Percentiles rank a stretch among this genome's conserved stretches.
Conservation (phyloP, 1,284 basidiomycete species). For the Moesziomyces globuligerus region DNA sequence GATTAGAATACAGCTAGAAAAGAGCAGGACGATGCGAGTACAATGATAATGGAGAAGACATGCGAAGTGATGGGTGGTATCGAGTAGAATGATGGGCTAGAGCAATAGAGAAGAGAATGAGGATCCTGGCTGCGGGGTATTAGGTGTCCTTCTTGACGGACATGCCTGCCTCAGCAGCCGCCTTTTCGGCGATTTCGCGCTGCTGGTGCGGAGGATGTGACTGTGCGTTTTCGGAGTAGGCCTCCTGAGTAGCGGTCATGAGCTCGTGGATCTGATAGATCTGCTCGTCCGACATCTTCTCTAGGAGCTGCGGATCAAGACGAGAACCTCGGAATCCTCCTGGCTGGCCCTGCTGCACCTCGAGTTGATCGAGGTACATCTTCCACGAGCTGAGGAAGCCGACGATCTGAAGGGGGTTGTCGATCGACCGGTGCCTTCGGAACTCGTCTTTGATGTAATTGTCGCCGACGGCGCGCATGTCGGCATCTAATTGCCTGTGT, state of each 20-base stretch:
- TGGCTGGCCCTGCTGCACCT: conserved; percentile 40
- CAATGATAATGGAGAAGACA: background rate
- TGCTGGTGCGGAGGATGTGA: conserved; percentile 29
- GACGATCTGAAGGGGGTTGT: conserved; percentile 65
- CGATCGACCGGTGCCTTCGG: conserved; percentile 55
- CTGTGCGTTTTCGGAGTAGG: conserved; percentile 56
- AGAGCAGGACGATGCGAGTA: conserved; percentile 16
- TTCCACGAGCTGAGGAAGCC: conserved; percentile 67
- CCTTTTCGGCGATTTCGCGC: conserved; percentile 38
- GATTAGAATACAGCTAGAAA: conserved; percentile 32
- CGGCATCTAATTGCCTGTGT: conserved; percentile 55
- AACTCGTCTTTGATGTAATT: conserved; percentile 67
- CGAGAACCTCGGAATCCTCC: conserved; percentile 45
- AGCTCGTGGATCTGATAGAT: conserved; percentile 67
- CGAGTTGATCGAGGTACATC: conserved; percentile 63
- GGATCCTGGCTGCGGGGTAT: background rate
- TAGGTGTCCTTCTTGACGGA: conserved; percentile 37
- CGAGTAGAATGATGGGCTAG: background rate
- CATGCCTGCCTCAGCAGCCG: conserved; percentile 40
- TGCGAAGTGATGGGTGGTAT: background rate
- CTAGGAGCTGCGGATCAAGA: conserved; percentile 52
- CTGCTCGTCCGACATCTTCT: conserved; percentile 66
- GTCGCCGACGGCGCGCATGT: conserved; percentile 67
- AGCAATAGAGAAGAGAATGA: background rate
- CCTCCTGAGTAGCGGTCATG: conserved; percentile 57